These are phyloP conservation scores for Phlebopus sp. DNA, from an alignment of 1,284 basidiomycete species.

Conservation along the genomic window DNA sequence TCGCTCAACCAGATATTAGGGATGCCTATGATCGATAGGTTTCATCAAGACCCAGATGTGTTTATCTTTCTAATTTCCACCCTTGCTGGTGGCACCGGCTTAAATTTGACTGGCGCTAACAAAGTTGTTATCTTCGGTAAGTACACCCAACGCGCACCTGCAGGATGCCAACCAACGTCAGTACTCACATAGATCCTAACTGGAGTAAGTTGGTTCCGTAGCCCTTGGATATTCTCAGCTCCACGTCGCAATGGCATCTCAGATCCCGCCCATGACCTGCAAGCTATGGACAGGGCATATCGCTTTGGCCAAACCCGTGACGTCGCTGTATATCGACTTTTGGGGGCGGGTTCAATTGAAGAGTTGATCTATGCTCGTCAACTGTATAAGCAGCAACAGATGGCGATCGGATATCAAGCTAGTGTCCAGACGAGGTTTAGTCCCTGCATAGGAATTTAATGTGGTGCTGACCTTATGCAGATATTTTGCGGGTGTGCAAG, in stretches of 20 bases:
- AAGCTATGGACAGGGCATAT: constrained; percentile 88
- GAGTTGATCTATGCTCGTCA: constrained; percentile 84
- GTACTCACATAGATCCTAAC: constrained; percentile 64
- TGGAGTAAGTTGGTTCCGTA: constrained; percentile 63
- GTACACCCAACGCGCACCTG: constrained; percentile 18
- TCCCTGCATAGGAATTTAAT: background rate
- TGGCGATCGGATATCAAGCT: constrained; percentile 82
- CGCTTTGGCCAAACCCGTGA: constrained; percentile 86
- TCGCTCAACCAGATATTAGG: constrained; percentile 43
- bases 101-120: constrained; percentile 76
- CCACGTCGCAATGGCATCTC: background rate
- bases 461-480: constrained; percentile 33
- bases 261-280: constrained; percentile 86
- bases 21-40: constrained; percentile 78
- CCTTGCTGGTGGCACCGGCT: constrained; percentile 71
- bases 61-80: constrained; percentile 82
- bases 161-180: constrained; percentile 1
- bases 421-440: constrained; percentile 71
- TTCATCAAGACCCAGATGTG: constrained; percentile 70
- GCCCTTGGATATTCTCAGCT: background rate
- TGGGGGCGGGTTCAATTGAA: constrained; percentile 85
- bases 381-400: constrained; percentile 87
- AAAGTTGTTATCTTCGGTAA: constrained; percentile 84
- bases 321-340: constrained; percentile 80
- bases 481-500: constrained; percentile 81